A percentile compares a stretch with the other conserved stretches of the same genome.
Conservation (phyloP, 2,329 filamentous ascomycete genomes). For the Pseudogymnoascus verrucosus region DNA sequence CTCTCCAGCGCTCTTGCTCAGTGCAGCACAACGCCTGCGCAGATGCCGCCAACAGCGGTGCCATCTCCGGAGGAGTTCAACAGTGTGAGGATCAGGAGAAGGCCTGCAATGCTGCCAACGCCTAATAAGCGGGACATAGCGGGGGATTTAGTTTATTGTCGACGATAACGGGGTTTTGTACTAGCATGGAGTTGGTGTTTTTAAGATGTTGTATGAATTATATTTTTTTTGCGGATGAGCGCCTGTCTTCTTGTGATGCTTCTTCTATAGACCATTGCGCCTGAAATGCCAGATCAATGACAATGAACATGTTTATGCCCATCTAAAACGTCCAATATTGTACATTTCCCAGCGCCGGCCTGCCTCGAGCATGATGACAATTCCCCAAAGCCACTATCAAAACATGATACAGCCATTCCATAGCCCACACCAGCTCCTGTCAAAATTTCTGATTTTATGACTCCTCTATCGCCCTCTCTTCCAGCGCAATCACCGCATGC, state of each 20-base stretch:
- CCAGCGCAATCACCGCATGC: conserved; percentile 33
- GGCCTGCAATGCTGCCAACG: conserved; percentile 14
- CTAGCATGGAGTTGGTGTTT: not conserved
- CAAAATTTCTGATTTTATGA: not conserved
- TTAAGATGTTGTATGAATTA: conserved; percentile 3
- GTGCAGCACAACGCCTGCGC: conserved; percentile 55
- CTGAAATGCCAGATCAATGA: conserved; percentile 3
- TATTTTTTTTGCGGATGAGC: not conserved
- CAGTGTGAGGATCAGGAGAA: conserved; percentile 50
- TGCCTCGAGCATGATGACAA: not conserved
- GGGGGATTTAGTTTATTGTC: not conserved
- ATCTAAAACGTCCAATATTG: not conserved
- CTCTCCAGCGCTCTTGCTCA: conserved; percentile 53
- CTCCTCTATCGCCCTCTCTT: not conserved
- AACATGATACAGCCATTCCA: not conserved
- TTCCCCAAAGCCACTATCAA: not conserved
- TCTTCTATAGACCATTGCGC: not conserved
- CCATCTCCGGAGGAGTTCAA: conserved; percentile 31
- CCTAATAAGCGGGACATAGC: not conserved
- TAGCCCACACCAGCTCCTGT: not conserved
- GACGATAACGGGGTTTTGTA: not conserved
- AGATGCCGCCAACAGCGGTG: conserved; percentile 46
- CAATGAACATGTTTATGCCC: not conserved
- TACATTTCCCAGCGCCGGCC: not conserved
- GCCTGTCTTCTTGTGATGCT: not conserved